phyloP scores from a whole-genome alignment of 148 eudicot species.

The Camellia japonica region DNA sequence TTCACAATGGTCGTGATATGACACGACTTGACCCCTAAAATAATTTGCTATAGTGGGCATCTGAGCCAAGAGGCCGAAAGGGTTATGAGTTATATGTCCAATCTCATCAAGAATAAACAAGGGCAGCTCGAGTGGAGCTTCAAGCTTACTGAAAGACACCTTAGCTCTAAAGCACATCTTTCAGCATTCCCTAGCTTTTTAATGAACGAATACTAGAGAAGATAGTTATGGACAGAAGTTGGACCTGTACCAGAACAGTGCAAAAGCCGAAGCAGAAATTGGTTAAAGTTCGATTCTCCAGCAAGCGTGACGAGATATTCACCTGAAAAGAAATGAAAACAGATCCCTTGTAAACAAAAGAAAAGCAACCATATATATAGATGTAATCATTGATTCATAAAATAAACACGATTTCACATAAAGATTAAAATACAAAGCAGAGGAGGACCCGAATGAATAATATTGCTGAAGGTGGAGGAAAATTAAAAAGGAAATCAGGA shows the following conservation, averaged over 20 bases:
- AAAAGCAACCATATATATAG: background rate
- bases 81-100: slow-evolving; percentile 11
- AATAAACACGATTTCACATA: background rate
- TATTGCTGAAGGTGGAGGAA: background rate
- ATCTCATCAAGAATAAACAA: slow-evolving; percentile 29
- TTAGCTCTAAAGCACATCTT: slow-evolving; percentile 59
- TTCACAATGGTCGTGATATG: slow-evolving; percentile 56
- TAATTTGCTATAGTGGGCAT: slow-evolving; percentile 33
- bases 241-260: background rate
- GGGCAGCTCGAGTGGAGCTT: slow-evolving; percentile 33
- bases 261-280: background rate
- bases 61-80: slow-evolving; percentile 21
- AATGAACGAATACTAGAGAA: slow-evolving; percentile 23
- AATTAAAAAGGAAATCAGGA: background rate
- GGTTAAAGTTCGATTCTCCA: background rate
- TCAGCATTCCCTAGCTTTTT: slow-evolving; percentile 67
- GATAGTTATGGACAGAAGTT: background rate
- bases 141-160: slow-evolving; percentile 25
- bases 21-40: slow-evolving; percentile 28
- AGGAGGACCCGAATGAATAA: background rate
- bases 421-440: background rate
- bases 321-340: slow-evolving; percentile 8
- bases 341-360: background rate
- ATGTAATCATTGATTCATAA: background rate
- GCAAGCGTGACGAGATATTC: background rate